Evolutionary conservation across 1,284 basidiomycete genomes (phyloP), one percentile per base, ranked within the genome.

Genomic region (Ceratobasidium sp.): DNA sequence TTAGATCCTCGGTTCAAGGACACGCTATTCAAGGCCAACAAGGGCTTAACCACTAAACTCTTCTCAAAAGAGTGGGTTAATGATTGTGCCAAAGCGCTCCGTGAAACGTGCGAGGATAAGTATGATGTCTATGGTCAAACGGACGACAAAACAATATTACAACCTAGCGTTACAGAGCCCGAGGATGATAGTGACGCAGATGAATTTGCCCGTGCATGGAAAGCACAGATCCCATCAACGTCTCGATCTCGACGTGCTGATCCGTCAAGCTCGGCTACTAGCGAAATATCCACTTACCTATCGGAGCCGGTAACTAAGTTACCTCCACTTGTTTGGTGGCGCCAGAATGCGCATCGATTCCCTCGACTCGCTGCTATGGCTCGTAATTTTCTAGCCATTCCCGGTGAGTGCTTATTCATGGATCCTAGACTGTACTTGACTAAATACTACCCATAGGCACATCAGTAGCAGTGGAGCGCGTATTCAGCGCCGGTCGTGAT

Each of bases 401-500:
- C 66, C 28, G 66, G 66, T 68, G 48, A 52, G 66, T 68, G 17
- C 5, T n/a, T 23, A 3, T 23, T 26, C 26, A 10, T 48, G 6
- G 2, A 52, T 5, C 40, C 44, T 66, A 26, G 9, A 46, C 26
- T 23, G 10, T 48, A 42, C 38, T 6, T 64, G 12, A 20, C 61
- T 64, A 46, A 44, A 17, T 17, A 66, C 4, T 48, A 48, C 42
- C n/a, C n/a, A n/a, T 40, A 70, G 78, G 78, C 3, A 50, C 74
- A 6, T 77, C 78, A 10, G 78, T 71, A 12, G 44, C 64, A 20
- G 66, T 77, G 15, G 78, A 78, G 57, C 52, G 65, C 1, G 33
- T 40, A 12, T 66, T 77, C 33, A 77, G 40, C 46, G 40, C 48
- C 33, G 78, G 78, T 20, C 74, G 48, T 3, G 65, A 67, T 52